Conservation (phyloP, 805 yeast species). For the Cyberlindnera petersonii region DNA sequence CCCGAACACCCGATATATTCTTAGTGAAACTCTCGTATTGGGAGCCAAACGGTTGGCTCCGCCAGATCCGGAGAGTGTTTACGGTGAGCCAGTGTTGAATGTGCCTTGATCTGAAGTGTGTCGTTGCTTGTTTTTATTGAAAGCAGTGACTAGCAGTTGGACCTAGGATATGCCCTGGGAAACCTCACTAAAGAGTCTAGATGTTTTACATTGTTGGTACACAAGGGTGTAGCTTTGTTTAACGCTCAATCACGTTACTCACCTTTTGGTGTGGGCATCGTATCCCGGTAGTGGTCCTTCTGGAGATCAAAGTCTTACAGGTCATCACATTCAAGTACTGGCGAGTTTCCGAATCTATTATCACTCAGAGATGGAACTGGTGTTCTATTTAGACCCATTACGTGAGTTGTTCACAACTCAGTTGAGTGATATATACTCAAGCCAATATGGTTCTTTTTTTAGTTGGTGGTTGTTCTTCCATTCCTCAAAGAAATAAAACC, state of each 20-base stretch:
- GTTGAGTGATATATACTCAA: neutral
- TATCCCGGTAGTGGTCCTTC: slow-evolving; percentile 11
- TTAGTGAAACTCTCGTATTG: neutral
- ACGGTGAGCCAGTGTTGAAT: no score
- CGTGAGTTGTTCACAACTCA: neutral
- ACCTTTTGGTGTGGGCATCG: slow-evolving; percentile 8
- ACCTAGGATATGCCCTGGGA: slow-evolving; percentile 2
- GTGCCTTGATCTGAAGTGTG: neutral
- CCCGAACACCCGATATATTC: slow-evolving; percentile 6
- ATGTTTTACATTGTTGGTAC: neutral
- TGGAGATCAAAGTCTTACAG: slow-evolving; percentile 9
- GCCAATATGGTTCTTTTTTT: slow-evolving; percentile 18
- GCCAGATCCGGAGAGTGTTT: no score
- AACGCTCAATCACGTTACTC: neutral
- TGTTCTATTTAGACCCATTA: neutral
- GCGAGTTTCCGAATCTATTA: neutral
- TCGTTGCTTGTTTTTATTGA: no score
- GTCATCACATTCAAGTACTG: neutral
- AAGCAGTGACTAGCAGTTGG: neutral
- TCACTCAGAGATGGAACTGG: neutral
- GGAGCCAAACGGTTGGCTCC: no score
- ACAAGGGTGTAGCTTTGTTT: neutral
- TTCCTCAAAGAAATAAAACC: slow-evolving; percentile 21
- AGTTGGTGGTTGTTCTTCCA: slow-evolving; percentile 17
- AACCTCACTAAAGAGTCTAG: slow-evolving; percentile 2